phyloP scores from a whole-genome alignment of 2,329 filamentous ascomycete genomes.

The Penicillium italicum region DNA sequence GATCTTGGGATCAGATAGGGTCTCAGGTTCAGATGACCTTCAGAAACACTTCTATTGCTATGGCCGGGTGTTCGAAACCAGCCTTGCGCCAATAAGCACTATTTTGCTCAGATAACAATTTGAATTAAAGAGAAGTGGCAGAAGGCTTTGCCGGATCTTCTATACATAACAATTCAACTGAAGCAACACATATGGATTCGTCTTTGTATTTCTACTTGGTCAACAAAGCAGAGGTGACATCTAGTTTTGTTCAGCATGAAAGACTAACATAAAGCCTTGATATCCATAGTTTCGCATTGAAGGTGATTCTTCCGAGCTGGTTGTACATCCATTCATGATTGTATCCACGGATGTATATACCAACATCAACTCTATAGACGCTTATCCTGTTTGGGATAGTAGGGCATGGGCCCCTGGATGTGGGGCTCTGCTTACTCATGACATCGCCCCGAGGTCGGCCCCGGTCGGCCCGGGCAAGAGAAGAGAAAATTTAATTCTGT shows the following conservation, averaged over 20 bases:
- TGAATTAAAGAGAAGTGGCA: background rate
- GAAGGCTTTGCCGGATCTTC: background rate
- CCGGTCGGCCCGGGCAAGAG: slow-evolving; percentile 7
- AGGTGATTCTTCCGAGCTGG: background rate
- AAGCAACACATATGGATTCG: background rate
- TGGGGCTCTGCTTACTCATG: background rate
- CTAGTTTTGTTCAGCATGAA: background rate
- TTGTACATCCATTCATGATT: background rate
- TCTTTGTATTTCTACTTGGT: slow-evolving; percentile 1
- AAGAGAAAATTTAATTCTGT: slow-evolving; percentile 19
- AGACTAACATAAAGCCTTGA: slow-evolving; percentile 1
- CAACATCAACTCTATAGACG: background rate
- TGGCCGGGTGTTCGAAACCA: background rate
- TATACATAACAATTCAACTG: background rate
- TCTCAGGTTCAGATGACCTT: background rate
- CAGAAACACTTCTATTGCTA: background rate
- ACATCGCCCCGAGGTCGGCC: slow-evolving; percentile 2
- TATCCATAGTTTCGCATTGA: background rate
- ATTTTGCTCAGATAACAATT: background rate
- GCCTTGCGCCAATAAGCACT: background rate
- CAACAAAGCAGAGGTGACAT: background rate
- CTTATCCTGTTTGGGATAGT: background rate
- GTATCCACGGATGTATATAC: too few relatives aligned
- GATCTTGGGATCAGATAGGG: background rate
- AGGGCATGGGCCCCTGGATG: background rate